phyloP scores from a whole-genome alignment of 2,329 filamentous ascomycete genomes.

The Blastomyces gilchristii region DNA sequence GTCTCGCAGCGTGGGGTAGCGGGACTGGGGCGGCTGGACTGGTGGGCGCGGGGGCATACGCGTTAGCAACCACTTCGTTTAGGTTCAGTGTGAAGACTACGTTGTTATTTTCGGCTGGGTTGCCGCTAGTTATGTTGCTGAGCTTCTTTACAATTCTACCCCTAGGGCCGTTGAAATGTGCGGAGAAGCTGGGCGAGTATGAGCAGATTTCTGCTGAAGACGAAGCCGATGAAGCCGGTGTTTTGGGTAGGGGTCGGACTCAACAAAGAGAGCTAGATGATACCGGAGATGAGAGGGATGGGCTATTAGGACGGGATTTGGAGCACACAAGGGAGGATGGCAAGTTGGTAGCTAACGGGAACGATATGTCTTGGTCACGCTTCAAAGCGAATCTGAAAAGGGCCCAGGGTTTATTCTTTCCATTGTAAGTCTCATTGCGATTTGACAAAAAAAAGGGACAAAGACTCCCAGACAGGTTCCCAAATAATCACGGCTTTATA shows the following conservation, averaged over 20 bases:
- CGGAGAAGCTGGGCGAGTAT: slow-evolving; percentile 42
- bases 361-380: slow-evolving; percentile 23
- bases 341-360: slow-evolving; percentile 2
- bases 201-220: slow-evolving; percentile 41
- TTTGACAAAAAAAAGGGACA: too few species aligned
- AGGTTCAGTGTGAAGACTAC: slow-evolving; percentile 64
- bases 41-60: slow-evolving; percentile 78
- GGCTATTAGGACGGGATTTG: slow-evolving; percentile 22
- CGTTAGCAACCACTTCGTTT: slow-evolving; percentile 70
- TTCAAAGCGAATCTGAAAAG: slow-evolving; percentile 51
- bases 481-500: slow-evolving; percentile 8
- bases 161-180: slow-evolving; percentile 49
- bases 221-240: slow-evolving; percentile 14
- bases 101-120: slow-evolving; percentile 63
- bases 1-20: slow-evolving; percentile 82
- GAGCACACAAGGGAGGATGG: slow-evolving; percentile 2
- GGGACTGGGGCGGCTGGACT: slow-evolving; percentile 85
- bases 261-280: slow-evolving; percentile 16
- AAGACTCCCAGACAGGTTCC: too few species aligned
- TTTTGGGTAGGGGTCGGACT: slow-evolving; percentile 27
- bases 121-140: slow-evolving; percentile 69
- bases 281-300: slow-evolving; percentile 23
- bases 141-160: slow-evolving; percentile 81
- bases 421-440: slow-evolving; percentile 42
- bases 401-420: slow-evolving; percentile 59